phyloP scores from a whole-genome alignment of 371 early-diverging fungal species.

The Synchytrium microbalum region DNA sequence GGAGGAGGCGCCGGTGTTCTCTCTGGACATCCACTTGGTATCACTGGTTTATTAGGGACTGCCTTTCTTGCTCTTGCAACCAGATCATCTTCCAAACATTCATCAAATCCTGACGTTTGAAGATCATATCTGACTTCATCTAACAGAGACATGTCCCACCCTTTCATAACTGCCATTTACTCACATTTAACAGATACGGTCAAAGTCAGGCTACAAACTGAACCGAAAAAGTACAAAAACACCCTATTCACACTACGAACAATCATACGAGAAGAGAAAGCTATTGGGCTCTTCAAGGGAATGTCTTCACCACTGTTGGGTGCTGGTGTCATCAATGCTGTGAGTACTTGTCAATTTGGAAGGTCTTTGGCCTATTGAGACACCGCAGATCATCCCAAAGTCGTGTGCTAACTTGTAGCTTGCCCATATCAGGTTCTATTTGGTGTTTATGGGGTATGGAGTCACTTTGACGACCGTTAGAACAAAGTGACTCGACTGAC shows the following conservation, averaged over 20 bases:
- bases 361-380: too few species aligned
- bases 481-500: too few species aligned
- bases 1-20: background rate
- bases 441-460: background rate
- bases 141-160: too few species aligned
- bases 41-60: too few species aligned
- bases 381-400: too few species aligned
- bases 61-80: too few species aligned
- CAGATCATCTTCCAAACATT: too few species aligned
- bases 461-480: too few species aligned
- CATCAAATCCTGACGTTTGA: too few species aligned
- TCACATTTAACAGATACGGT: too few species aligned
- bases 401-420: background rate
- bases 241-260: background rate
- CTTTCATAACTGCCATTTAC: too few species aligned
- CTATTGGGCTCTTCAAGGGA: background rate
- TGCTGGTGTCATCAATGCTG: background rate
- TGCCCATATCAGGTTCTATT: background rate
- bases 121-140: too few species aligned
- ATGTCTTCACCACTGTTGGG: background rate
- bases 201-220: background rate
- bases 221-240: background rate
- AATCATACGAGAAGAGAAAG: background rate
- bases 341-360: background rate
- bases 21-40: background rate